These are phyloP conservation scores for Acacia acuminata DNA, from an alignment of 306 rosid species.

Conservation along the genomic window DNA sequence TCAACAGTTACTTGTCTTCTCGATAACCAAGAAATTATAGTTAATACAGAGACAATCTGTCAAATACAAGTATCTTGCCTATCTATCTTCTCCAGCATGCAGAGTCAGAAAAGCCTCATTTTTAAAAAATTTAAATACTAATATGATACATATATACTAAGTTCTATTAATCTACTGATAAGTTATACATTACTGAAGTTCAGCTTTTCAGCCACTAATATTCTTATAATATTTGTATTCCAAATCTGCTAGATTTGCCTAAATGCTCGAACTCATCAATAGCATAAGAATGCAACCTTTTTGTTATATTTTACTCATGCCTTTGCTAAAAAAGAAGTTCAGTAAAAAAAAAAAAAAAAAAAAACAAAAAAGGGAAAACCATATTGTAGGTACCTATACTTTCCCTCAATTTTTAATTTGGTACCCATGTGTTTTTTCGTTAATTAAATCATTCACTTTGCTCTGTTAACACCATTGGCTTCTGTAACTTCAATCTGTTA, in stretches of 20 bases:
- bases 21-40: too few relatives aligned
- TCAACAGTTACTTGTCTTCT: not conserved
- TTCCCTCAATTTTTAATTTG: too few relatives aligned
- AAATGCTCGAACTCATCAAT: not conserved
- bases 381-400: too few relatives aligned
- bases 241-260: not conserved
- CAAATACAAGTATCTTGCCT: not conserved
- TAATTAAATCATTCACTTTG: too few relatives aligned
- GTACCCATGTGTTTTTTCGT: too few relatives aligned
- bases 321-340: not conserved
- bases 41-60: not conserved
- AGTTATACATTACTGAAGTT: not conserved
- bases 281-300: not conserved
- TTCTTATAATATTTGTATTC: not conserved
- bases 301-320: not conserved
- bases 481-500: too few relatives aligned
- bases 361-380: not conserved
- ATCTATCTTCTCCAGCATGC: not conserved
- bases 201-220: not conserved
- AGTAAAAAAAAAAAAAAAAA: not conserved
- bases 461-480: too few relatives aligned
- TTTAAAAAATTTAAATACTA: not conserved
- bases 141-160: too few relatives aligned
- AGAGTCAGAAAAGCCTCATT: not conserved
- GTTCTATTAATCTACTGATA: not conserved